Evolutionary conservation across 2,329 filamentous ascomycete genomes (phyloP).

Genomic region (Cladosporium colombiae): DNA sequence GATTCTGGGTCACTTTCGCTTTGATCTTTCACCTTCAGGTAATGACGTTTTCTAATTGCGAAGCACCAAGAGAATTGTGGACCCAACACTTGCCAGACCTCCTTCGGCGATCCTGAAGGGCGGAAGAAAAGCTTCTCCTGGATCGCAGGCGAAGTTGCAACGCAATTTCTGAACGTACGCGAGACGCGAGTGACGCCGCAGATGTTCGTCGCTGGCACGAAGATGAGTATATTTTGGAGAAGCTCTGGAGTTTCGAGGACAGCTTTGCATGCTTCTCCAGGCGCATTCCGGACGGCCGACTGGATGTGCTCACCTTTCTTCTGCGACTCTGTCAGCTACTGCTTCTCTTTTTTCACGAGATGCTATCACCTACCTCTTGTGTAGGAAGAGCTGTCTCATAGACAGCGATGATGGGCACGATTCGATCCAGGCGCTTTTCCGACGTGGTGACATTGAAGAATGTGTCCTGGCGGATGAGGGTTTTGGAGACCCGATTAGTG

Average conservation of each 20-base stretch:
- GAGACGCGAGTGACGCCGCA: neutral
- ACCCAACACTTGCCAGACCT: neutral
- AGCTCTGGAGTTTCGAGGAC: constrained; percentile 20
- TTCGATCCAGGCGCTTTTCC: neutral
- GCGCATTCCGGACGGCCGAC: too few species aligned
- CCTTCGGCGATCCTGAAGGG: neutral
- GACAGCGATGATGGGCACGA: neutral
- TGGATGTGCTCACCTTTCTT: neutral
- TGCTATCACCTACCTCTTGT: neutral
- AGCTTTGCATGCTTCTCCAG: neutral
- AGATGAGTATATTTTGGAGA: constrained; percentile 15
- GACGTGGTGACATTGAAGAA: neutral
- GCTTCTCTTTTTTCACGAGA: too few species aligned
- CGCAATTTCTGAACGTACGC: neutral
- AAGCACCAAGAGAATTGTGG: neutral
- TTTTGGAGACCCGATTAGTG: neutral
- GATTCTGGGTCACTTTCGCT: neutral
- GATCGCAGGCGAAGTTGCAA: neutral
- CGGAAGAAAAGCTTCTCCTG: constrained; percentile 3
- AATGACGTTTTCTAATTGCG: neutral
- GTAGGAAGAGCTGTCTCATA: neutral
- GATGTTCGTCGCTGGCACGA: neutral
- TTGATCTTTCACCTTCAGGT: neutral
- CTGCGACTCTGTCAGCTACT: neutral
- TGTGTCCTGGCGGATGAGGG: neutral